A percentile compares a stretch with the other conserved stretches of the same genome.
These are phyloP conservation scores for Talaromyces rugulosus DNA, from an alignment of 2,329 filamentous ascomycete species.

Conservation along the genomic window DNA sequence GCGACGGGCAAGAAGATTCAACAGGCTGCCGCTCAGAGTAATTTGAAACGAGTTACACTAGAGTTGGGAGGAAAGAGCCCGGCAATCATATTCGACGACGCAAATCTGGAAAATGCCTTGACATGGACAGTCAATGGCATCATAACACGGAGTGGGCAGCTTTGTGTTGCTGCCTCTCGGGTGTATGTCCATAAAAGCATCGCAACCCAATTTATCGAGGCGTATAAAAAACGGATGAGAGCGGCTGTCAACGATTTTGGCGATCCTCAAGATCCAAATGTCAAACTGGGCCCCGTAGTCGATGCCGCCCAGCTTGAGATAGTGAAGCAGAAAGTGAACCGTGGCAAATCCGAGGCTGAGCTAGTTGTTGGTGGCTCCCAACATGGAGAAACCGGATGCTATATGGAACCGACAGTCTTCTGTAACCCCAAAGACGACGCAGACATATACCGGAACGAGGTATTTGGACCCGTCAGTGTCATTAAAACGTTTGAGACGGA, in stretches of 20 bases:
- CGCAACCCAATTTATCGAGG: neutral
- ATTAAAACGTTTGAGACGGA: conserved; percentile 55
- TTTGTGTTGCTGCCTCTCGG: neutral
- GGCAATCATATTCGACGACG: conserved; percentile 17
- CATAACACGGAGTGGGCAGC: neutral
- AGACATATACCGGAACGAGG: conserved; percentile 47
- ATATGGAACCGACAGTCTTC: conserved; percentile 57
- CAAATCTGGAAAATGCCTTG: conserved; percentile 20
- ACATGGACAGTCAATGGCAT: conserved; percentile 6
- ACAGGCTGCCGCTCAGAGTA: conserved; percentile 45
- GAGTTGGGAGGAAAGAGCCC: conserved; percentile 32
- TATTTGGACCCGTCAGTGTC: conserved; percentile 54
- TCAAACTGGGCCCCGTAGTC: neutral
- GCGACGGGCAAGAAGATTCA: conserved; percentile 49
- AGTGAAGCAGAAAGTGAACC: neutral
- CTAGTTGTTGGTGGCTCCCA: neutral
- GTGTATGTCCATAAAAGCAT: neutral
- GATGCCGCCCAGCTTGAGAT: neutral
- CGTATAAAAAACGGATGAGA: neutral
- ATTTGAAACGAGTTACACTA: conserved; percentile 51
- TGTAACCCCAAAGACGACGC: conserved; percentile 43
- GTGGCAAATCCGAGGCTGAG: neutral
- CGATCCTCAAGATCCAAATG: neutral
- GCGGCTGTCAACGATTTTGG: neutral
- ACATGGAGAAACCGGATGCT: conserved; percentile 44